These are phyloP conservation scores for Dendrobium huoshanense DNA, from an alignment of 106 monocot species.

Conservation along the genomic window DNA sequence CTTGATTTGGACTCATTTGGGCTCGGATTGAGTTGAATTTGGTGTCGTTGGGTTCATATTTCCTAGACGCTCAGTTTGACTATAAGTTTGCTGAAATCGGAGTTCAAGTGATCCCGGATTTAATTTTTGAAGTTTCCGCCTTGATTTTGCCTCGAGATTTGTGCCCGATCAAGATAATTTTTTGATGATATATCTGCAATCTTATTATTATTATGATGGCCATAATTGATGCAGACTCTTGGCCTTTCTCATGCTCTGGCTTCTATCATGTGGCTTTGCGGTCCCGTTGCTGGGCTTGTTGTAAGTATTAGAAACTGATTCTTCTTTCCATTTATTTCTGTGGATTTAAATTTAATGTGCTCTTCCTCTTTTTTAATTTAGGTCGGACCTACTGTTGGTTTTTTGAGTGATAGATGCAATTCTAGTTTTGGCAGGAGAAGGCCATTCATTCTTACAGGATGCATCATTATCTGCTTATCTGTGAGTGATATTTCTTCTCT, in stretches of 20 bases:
- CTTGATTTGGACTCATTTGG: no score
- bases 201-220: background rate
- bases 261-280: constrained; percentile 65
- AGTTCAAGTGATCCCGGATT: no score
- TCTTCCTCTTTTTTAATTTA: constrained; percentile 1
- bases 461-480: constrained; percentile 40
- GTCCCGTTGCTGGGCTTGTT: constrained; percentile 58
- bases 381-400: constrained; percentile 66
- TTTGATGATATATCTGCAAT: no score
- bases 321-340: background rate
- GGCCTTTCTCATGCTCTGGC: constrained; percentile 53
- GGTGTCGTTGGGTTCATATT: no score
- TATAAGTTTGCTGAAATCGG: no score
- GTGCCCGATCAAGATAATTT: no score
- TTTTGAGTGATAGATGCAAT: constrained; percentile 56
- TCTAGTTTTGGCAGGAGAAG: constrained; percentile 59
- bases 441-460: constrained; percentile 55
- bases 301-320: constrained; percentile 17
- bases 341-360: background rate
- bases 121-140: no score
- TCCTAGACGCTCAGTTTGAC: no score
- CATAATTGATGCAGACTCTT: constrained; percentile 35
- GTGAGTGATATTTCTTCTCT: constrained; percentile 28
- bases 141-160: no score
- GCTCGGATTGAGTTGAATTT: no score